Evolutionary conservation across 2,329 filamentous ascomycete species (phyloP), one percentile per base, ranked within the genome.

Genomic region (Ceratocystis albifundus): DNA sequence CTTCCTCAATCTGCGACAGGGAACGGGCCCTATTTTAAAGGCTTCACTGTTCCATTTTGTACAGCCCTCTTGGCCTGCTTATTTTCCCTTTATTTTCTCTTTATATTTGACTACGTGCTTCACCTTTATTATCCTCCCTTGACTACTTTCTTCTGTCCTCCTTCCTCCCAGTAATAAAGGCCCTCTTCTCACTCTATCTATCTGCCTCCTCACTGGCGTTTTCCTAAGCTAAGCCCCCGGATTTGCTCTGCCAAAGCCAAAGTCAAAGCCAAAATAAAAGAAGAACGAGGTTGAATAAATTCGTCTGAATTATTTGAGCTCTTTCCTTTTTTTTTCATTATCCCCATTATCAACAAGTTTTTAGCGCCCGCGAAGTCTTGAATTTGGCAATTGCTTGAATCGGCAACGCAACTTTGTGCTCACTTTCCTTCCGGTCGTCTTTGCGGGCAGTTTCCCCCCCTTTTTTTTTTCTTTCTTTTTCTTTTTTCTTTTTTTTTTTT

Each of bases 381-480:
- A 50, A 50, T n/a, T 50, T 22, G 46, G 46, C 46, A 50, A 50
- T 28, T 57, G 30, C 53, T 57, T 28, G 22, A 57, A 57, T 57
- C 25, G 53, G 53, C 53, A 57, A 57, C 53, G 53, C 53, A 57
- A 57, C 53, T 28, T 30, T 57, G 53, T 28, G 25, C 53, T 30
- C 22, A 28, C 22, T 30, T 36, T 36, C 36, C 36, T 57, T 28
- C 53, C 53, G 10, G 25, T 22, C 53, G 8, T 12, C 53, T 57
- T 57, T 17, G 8, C 17, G 7, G 53, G 53, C 22, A 57, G 53
- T 57, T 57, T 5, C 53, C 53, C 25, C 12, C 22, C 22, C 46
- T 5, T 28, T 28, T 8, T 17, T 17, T 7, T 50, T 22, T n/a
- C 22, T n/a, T n/a, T 5, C 12, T 20, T 50, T n/a, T n/a, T n/a